phyloP scores from a whole-genome alignment of 2,329 filamentous ascomycete species.

The Trichoderma semiorbis region DNA sequence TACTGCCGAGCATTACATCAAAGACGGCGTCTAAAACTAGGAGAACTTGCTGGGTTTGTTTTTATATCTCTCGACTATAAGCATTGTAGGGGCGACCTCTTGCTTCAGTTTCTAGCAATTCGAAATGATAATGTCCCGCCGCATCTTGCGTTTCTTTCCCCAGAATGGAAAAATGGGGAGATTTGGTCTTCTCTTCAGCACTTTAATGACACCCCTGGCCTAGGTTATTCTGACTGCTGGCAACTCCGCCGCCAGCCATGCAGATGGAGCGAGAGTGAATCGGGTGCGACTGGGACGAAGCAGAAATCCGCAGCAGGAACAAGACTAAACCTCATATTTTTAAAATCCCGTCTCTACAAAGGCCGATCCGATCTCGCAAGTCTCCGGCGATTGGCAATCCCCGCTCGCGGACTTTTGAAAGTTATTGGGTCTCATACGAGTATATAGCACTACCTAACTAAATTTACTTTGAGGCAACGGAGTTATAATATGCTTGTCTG shows the following conservation, averaged over 20 bases:
- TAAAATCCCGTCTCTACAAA: background rate
- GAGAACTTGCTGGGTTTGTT: background rate
- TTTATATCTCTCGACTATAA: background rate
- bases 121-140: background rate
- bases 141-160: background rate
- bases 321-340: background rate
- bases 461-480: background rate
- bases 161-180: background rate
- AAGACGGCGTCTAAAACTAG: constrained; percentile 4
- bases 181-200: background rate
- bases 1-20: background rate
- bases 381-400: background rate
- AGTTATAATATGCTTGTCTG: background rate
- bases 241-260: constrained; percentile 4
- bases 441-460: background rate
- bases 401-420: constrained; percentile 14
- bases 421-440: background rate
- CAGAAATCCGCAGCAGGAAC: background rate
- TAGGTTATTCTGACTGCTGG: background rate
- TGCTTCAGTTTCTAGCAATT: background rate
- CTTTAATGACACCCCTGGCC: background rate
- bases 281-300: background rate
- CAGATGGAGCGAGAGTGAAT: background rate
- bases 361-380: background rate
- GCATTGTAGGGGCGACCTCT: background rate